These are phyloP conservation scores for Hippophae gyantsensis DNA, from an alignment of 306 rosid species.

Conservation along the genomic window DNA sequence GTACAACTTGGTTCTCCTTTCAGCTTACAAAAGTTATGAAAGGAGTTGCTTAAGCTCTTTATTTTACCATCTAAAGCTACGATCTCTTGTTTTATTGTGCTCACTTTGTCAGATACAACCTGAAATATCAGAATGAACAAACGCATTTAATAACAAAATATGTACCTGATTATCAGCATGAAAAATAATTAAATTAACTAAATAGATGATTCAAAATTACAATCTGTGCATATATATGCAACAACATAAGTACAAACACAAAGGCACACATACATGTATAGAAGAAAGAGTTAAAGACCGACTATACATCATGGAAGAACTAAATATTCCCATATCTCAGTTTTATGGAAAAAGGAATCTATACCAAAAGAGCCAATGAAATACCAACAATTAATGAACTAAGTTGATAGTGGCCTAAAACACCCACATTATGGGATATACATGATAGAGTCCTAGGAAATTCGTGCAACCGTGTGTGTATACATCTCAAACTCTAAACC, in stretches of 20 bases:
- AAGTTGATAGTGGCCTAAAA: no score
- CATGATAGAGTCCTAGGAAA: no score
- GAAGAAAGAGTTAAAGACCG: no score
- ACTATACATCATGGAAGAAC: no score
- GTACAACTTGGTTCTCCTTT: constrained; percentile 44
- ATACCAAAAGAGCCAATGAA: no score
- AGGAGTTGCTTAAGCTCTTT: constrained; percentile 39
- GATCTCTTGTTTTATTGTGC: constrained; percentile 31
- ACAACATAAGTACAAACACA: not conserved
- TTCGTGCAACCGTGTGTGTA: no score
- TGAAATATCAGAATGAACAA: constrained; percentile 8
- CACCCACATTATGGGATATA: no score
- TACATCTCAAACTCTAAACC: no score
- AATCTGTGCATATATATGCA: not conserved
- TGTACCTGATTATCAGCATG: not conserved
- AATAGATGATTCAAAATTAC: not conserved
- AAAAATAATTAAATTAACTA: not conserved
- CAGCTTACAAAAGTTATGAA: constrained; percentile 41
- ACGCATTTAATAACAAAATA: constrained; percentile 1
- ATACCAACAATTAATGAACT: no score
- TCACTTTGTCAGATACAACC: constrained; percentile 23
- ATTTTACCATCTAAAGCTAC: constrained; percentile 42
- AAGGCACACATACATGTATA: not conserved
- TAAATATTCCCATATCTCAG: no score
- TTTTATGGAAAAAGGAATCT: no score